Conservation (phyloP, 1,284 basidiomycete species). For the Irpex rosettiformis region DNA sequence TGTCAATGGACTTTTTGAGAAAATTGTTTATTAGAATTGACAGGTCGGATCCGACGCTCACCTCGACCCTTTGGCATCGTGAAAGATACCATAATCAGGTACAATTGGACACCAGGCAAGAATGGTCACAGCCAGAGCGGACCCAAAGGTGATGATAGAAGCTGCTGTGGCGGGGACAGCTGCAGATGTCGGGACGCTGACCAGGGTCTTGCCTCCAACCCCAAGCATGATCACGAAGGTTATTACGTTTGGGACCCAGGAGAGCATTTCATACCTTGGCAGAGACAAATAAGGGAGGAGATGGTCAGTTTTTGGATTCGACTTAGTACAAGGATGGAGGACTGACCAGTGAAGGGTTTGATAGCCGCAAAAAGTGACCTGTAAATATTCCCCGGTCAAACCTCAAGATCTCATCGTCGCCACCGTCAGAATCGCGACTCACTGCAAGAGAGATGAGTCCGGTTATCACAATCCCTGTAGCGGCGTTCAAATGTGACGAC, state of each 20-base stretch:
- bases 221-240: slow-evolving; percentile 65
- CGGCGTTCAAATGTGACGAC: slow-evolving; percentile 44
- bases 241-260: slow-evolving; percentile 68
- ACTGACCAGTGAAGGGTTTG: slow-evolving; percentile 53
- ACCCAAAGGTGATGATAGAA: slow-evolving; percentile 31
- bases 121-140: slow-evolving; percentile 40
- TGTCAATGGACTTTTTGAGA: slow-evolving; percentile 24
- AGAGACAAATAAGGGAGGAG: too few species aligned
- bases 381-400: not conserved
- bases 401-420: not conserved
- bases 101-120: slow-evolving; percentile 54
- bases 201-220: slow-evolving; percentile 48
- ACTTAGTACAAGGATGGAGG: too few species aligned
- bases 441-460: slow-evolving; percentile 63
- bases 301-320: too few species aligned
- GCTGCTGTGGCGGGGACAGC: slow-evolving; percentile 25
- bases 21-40: too few species aligned
- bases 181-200: slow-evolving; percentile 25
- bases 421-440: slow-evolving; percentile 6
- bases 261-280: slow-evolving; percentile 48
- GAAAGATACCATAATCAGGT: slow-evolving; percentile 60
- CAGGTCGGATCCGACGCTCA: too few species aligned
- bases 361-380: slow-evolving; percentile 57
- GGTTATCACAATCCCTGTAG: slow-evolving; percentile 78
- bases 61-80: slow-evolving; percentile 45